phyloP scores from a whole-genome alignment of 1,284 basidiomycete genomes.

The Naganishia liquefaciens region DNA sequence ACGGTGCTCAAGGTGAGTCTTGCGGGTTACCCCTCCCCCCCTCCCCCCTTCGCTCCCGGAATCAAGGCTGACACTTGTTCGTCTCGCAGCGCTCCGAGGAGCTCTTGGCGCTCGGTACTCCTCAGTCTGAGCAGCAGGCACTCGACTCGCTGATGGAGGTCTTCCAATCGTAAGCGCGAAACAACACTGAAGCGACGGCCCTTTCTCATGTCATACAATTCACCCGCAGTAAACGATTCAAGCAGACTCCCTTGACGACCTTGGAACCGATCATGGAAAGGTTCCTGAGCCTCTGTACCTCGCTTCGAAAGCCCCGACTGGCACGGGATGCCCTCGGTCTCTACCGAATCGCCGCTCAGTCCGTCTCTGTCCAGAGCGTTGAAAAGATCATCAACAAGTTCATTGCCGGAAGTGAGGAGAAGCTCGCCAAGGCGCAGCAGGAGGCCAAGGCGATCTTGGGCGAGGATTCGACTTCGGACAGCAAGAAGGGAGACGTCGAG shows the following conservation, averaged over 20 bases:
- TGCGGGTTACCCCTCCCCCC: too few species aligned
- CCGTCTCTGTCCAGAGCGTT: conserved; percentile 85
- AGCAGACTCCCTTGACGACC: conserved; percentile 81
- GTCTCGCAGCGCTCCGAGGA: conserved; percentile 51
- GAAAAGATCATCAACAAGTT: conserved; percentile 90
- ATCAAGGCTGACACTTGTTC: background rate
- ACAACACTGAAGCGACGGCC: too few species aligned
- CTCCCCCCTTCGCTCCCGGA: too few species aligned
- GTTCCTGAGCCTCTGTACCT: conserved; percentile 89
- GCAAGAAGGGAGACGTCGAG: conserved; percentile 44
- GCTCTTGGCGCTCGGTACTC: conserved; percentile 52
- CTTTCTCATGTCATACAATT: too few species aligned
- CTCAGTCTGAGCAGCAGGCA: conserved; percentile 52
- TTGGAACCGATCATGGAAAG: conserved; percentile 92
- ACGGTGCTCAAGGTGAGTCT: conserved; percentile 54
- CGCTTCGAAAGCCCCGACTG: conserved; percentile 87
- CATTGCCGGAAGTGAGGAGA: conserved; percentile 81
- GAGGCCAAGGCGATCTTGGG: conserved; percentile 54
- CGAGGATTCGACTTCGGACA: conserved; percentile 30
- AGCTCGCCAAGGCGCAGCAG: conserved; percentile 82
- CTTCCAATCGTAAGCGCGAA: conserved; percentile 48
- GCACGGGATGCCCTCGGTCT: conserved; percentile 91
- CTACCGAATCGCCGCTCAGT: conserved; percentile 95
- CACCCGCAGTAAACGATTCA: conserved; percentile 72
- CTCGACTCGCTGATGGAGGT: conserved; percentile 54